Evolutionary conservation across 345 rosid genomes (phyloP).

Genomic region (Cochlearia excelsa): DNA sequence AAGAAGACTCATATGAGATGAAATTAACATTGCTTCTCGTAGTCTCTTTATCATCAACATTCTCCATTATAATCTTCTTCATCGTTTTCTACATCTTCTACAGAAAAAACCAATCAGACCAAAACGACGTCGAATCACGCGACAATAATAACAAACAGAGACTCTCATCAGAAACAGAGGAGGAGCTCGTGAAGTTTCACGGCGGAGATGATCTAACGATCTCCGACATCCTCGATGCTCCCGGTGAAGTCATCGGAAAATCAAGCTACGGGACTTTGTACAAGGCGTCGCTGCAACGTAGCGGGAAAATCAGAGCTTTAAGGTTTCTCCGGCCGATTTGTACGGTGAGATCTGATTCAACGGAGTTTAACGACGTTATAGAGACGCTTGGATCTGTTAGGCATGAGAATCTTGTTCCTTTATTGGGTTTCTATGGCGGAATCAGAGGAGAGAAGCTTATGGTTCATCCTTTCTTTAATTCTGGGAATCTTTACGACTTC

Average conservation of each 20-base stretch:
- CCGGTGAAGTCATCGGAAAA: conserved; percentile 93
- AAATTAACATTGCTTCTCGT: conserved; percentile 50
- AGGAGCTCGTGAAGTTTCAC: conserved; percentile 60
- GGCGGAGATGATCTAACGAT: conserved; percentile 75
- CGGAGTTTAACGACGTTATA: conserved; percentile 50
- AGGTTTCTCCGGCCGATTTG: conserved; percentile 89
- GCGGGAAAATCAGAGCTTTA: conserved; percentile 53
- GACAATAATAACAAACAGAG: conserved; percentile 17
- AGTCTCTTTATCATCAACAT: conserved; percentile 37
- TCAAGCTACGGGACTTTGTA: conserved; percentile 83
- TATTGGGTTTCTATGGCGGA: conserved; percentile 83
- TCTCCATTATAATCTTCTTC: conserved; percentile 40
- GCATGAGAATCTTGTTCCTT: conserved; percentile 79
- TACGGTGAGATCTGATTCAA: conserved; percentile 37
- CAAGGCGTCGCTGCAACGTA: conserved; percentile 62
- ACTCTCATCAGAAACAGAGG: conserved; percentile 30
- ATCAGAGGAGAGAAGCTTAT: conserved; percentile 93
- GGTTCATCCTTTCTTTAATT: conserved; percentile 63
- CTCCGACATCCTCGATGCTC: conserved; percentile 82
- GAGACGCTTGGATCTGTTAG: conserved; percentile 57
- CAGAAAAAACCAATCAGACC: conserved; percentile 28
- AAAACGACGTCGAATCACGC: conserved; percentile 43
- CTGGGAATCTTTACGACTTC: conserved; percentile 68
- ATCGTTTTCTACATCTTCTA: conserved; percentile 33
- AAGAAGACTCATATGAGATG: conserved; percentile 39